Evolutionary conservation across 257 asterid species (phyloP).

Genomic region (Paulownia fortunei): DNA sequence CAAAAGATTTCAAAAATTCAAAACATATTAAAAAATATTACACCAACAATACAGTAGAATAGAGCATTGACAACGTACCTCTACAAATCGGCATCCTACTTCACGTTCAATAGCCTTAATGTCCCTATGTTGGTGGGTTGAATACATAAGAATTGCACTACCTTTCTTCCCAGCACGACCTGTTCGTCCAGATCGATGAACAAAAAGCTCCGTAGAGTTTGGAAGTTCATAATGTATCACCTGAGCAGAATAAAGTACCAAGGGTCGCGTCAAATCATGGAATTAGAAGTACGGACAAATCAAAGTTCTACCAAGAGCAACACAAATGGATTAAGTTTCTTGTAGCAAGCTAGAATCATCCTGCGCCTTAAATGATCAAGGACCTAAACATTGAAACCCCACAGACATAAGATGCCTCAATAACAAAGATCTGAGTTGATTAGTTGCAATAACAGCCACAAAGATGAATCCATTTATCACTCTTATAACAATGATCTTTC

Average conservation of each 20-base stretch:
- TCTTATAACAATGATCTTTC: not conserved
- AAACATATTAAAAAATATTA: slow-evolving; percentile 10
- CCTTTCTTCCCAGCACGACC: slow-evolving; percentile 99
- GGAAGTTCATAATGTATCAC: slow-evolving; percentile 95
- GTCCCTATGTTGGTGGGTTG: slow-evolving; percentile 70
- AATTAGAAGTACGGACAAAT: not conserved
- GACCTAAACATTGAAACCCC: slow-evolving; percentile 2
- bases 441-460: slow-evolving; percentile 23
- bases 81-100: slow-evolving; percentile 79
- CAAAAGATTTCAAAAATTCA: slow-evolving; percentile 4
- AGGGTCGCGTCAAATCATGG: not conserved
- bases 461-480: not conserved
- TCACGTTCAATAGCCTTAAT: slow-evolving; percentile 84
- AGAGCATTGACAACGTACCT: slow-evolving; percentile 47
- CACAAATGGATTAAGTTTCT: not conserved
- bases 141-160: slow-evolving; percentile 76
- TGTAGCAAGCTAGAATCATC: not conserved
- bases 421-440: not conserved
- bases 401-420: slow-evolving; percentile 4
- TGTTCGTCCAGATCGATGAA: slow-evolving; percentile 97
- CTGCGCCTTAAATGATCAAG: not conserved
- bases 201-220: slow-evolving; percentile 79
- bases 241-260: slow-evolving; percentile 47
- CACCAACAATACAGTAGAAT: slow-evolving; percentile 24
- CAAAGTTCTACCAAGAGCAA: slow-evolving; percentile 16